phyloP scores from a whole-genome alignment of 129 eudicot genomes.

The Centrapalus pauciflorus region DNA sequence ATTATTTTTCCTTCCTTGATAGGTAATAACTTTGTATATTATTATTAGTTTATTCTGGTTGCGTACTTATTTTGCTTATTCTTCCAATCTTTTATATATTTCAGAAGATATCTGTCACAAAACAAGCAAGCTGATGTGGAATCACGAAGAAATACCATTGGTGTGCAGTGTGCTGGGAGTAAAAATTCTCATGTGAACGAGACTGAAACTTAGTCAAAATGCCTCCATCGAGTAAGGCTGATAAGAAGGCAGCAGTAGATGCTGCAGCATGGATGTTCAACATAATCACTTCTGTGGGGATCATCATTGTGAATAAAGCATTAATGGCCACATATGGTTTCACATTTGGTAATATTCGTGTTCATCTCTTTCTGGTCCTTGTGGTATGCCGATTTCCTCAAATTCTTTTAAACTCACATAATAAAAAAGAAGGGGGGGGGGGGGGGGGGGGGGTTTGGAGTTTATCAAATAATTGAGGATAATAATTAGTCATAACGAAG shows the following conservation, averaged over 20 bases:
- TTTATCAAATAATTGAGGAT: neutral
- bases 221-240: slow-evolving; percentile 74
- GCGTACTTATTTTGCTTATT: slow-evolving; percentile 3
- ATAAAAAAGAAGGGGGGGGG: too few species aligned
- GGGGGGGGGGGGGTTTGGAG: neutral
- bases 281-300: slow-evolving; percentile 90
- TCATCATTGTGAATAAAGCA: slow-evolving; percentile 88
- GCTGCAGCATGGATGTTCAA: slow-evolving; percentile 88
- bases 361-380: neutral
- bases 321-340: slow-evolving; percentile 85
- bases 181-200: slow-evolving; percentile 20
- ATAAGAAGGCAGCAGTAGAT: slow-evolving; percentile 75
- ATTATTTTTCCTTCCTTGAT: neutral
- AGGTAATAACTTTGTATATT: neutral
- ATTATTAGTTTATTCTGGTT: neutral
- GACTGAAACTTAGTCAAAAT: slow-evolving; percentile 26
- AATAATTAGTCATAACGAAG: neutral
- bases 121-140: slow-evolving; percentile 26
- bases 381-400: neutral
- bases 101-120: slow-evolving; percentile 18
- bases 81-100: neutral
- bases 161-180: slow-evolving; percentile 30
- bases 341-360: slow-evolving; percentile 53
- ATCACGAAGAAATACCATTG: slow-evolving; percentile 2
- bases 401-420: neutral